Conservation (phyloP, 2,329 filamentous ascomycete species). For the Hawksworthiomyces lignivorus region DNA sequence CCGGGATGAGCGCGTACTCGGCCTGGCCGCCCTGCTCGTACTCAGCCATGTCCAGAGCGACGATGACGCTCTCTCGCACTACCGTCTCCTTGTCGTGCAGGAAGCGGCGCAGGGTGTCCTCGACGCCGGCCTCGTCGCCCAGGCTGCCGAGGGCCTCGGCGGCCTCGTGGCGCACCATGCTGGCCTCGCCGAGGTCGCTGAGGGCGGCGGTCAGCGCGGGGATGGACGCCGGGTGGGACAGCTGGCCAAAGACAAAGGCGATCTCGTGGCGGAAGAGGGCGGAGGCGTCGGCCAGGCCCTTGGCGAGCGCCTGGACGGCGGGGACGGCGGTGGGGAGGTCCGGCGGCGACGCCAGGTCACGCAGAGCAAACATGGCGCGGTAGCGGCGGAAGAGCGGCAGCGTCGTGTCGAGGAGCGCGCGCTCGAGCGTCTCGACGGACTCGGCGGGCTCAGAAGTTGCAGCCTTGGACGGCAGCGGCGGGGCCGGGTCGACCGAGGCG, state of each 20-base stretch:
- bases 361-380: conserved; percentile 94
- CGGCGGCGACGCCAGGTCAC: conserved; percentile 88
- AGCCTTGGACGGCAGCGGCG: conserved; percentile 63
- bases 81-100: conserved; percentile 86
- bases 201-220: conserved; percentile 75
- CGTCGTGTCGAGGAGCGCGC: conserved; percentile 68
- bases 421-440: conserved; percentile 67
- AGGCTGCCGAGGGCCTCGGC: conserved; percentile 92
- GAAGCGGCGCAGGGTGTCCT: conserved; percentile 75
- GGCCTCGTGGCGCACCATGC: conserved; percentile 97
- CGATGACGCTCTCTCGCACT: conserved; percentile 87
- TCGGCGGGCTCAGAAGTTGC: too few species aligned
- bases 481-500: conserved; percentile 89
- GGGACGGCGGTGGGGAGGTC: conserved; percentile 81
- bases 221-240: conserved; percentile 94
- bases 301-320: conserved; percentile 79
- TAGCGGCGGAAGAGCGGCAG: conserved; percentile 86
- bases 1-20: conserved; percentile 88
- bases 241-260: conserved; percentile 94
- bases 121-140: conserved; percentile 87
- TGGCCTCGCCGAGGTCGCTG: conserved; percentile 71
- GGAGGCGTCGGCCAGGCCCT: conserved; percentile 76
- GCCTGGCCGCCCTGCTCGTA: conserved; percentile 83
- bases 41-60: conserved; percentile 96
- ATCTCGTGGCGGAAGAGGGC: conserved; percentile 96